phyloP scores from a whole-genome alignment of 768 basidiomycete genomes.

The Mycena rebaudengoi region DNA sequence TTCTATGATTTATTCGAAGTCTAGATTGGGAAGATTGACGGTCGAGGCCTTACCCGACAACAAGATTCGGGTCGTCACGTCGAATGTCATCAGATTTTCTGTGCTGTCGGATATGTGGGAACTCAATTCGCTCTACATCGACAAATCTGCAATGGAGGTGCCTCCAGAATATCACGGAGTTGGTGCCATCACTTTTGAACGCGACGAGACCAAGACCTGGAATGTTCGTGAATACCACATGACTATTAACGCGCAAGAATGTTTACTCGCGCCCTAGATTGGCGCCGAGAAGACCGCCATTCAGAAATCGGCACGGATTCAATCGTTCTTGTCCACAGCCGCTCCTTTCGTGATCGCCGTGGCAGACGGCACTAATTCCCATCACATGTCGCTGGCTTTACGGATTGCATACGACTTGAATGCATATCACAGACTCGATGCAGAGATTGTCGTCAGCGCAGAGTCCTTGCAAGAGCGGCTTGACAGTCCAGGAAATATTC shows the following conservation, averaged over 20 bases:
- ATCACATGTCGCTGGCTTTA: slow-evolving; percentile 62
- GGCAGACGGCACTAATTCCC: slow-evolving; percentile 40
- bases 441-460: slow-evolving; percentile 59
- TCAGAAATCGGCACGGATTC: slow-evolving; percentile 64
- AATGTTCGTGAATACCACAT: slow-evolving; percentile 13
- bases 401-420: slow-evolving; percentile 75
- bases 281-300: neutral
- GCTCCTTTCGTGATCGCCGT: slow-evolving; percentile 68
- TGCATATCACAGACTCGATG: slow-evolving; percentile 75
- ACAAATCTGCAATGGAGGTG: slow-evolving; percentile 20
- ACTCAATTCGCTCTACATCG: slow-evolving; percentile 27
- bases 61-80: slow-evolving; percentile 32
- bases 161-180: slow-evolving; percentile 2
- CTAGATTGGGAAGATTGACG: slow-evolving; percentile 49
- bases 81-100: slow-evolving; percentile 43
- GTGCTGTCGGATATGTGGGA: slow-evolving; percentile 29
- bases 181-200: slow-evolving; percentile 22
- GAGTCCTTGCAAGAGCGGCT: slow-evolving; percentile 41
- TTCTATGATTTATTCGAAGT: neutral
- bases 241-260: neutral
- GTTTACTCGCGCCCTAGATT: slow-evolving; percentile 1
- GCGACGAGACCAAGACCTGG: slow-evolving; percentile 17
- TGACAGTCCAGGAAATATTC: slow-evolving; percentile 55
- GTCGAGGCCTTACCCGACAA: slow-evolving; percentile 31
- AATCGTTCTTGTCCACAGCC: slow-evolving; percentile 64